phyloP scores from a whole-genome alignment of 2,329 filamentous ascomycete species.

The Monosporascus sp. region DNA sequence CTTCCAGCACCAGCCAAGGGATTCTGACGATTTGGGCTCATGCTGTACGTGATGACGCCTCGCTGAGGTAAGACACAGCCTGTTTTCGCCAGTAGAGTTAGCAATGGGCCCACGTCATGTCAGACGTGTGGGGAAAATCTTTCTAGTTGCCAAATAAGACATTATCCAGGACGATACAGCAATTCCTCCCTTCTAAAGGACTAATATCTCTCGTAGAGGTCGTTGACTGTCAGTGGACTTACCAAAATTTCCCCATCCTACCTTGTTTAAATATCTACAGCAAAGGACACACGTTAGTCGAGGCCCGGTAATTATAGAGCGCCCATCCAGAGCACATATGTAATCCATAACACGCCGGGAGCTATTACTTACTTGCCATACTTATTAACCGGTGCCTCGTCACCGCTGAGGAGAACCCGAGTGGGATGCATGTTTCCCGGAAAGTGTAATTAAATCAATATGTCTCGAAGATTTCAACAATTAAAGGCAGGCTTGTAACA shows the following conservation, averaged over 20 bases:
- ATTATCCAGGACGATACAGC: too few species aligned
- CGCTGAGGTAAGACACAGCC: conserved; percentile 49
- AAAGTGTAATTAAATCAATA: too few species aligned
- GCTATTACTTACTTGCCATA: not conserved
- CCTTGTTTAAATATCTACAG: not conserved
- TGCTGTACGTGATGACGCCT: conserved; percentile 60
- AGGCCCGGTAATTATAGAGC: not conserved
- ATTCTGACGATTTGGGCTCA: conserved; percentile 83
- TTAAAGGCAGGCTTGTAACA: too few species aligned
- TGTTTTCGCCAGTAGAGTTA: conserved; percentile 21
- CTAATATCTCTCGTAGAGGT: too few species aligned
- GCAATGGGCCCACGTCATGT: not conserved
- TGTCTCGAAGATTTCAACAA: too few species aligned
- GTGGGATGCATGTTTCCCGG: not conserved
- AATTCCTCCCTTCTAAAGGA: too few species aligned
- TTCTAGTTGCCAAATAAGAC: too few species aligned
- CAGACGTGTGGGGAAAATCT: too few species aligned
- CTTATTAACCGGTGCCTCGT: not conserved
- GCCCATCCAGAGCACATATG: too few species aligned
- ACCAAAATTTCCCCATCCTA: not conserved
- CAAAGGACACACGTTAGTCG: not conserved
- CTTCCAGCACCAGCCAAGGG: conserved; percentile 70
- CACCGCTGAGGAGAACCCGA: not conserved
- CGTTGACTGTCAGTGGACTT: not conserved
- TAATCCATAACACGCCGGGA: too few species aligned